Base-by-base conservation (phyloP, 345 rosid species). In the Citrus unshiu region DNA sequence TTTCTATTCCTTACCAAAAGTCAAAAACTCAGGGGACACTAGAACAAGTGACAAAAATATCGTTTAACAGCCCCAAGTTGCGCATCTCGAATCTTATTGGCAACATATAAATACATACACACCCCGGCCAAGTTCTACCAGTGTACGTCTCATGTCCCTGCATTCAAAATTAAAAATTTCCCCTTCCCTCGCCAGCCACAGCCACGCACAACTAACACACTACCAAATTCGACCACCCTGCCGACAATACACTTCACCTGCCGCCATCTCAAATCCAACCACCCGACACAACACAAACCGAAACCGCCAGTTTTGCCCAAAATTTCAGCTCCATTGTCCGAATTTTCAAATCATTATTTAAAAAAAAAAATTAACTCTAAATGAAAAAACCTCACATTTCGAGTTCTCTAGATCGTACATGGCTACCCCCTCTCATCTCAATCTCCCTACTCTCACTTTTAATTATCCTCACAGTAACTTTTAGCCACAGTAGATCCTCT, bases 371-470 rank as follows among this genome's bases (percentile, higher is more conserved):
- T 22, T n/a, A 0, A 5, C 9, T 7, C 18, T 9, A 32, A 51
- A 95, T 92, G 98, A 93, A 92, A 84, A 80, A 87, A 75, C 29
- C 86, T 69, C 94, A 91, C 80, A 65, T 78, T 71, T 78, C 92
- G 39, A 81, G 85, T 68, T 76, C 87, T 76, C 79, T 78, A 9
- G 87, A 88, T 73, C 91, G 91, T 58, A 80, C 77, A 77, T 91
- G 90, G 85, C 76, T 84, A 12, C 61, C 78, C 24, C 86, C 89
- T 9, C 65, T 83, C n/a, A 43, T 87, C 13, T 39, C 82, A 65
- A 37, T 87, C 66, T 43, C 87, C 9, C 46, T 81, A 2, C 74
- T 88, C 78, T 80, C 85, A 13, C 80, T 93, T 66, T 22, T 84
- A 5, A 82, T 92, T 27, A 77, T 92, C 71, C 78, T 87, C 34